These are phyloP conservation scores for Blastobotrys proliferans DNA, from an alignment of 1,139 yeast genomes.

Conservation along the genomic window DNA sequence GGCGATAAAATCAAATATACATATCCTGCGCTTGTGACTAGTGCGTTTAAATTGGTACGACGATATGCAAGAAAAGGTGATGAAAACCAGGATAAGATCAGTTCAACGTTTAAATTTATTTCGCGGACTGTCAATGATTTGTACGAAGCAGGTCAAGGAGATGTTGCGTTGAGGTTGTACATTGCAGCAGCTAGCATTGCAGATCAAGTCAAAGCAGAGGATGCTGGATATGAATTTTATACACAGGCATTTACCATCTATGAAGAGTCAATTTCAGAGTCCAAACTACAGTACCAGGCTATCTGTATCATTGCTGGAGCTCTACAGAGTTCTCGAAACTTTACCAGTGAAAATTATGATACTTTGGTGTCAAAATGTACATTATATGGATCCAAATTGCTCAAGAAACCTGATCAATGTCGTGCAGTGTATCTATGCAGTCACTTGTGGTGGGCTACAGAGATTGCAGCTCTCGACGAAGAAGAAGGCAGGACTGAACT, in stretches of 20 bases:
- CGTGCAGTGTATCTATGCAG: constrained; percentile 84
- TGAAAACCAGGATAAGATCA: constrained; percentile 36
- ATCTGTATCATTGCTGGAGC: constrained; percentile 57
- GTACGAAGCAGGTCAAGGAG: constrained; percentile 51
- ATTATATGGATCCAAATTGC: constrained; percentile 77
- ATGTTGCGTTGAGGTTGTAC: constrained; percentile 46
- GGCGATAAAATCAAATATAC: constrained; percentile 56
- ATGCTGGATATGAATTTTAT: constrained; percentile 81
- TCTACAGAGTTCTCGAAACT: constrained; percentile 54
- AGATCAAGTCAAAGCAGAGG: constrained; percentile 63
- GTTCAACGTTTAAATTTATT: constrained; percentile 63
- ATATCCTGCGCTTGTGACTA: constrained; percentile 68
- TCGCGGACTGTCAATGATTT: constrained; percentile 71
- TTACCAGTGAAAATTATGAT: constrained; percentile 63
- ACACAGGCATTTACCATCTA: constrained; percentile 84
- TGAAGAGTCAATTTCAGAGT: constrained; percentile 73
- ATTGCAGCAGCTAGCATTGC: constrained; percentile 54
- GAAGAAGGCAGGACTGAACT: constrained; percentile 39
- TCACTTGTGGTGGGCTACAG: constrained; percentile 91
- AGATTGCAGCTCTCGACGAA: constrained; percentile 47
- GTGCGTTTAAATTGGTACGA: constrained; percentile 57
- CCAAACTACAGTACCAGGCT: constrained; percentile 55
- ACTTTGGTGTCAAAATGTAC: constrained; percentile 80
- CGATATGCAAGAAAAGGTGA: constrained; percentile 34
- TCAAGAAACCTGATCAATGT: constrained; percentile 93